Evolutionary conservation across 2,329 filamentous ascomycete genomes (phyloP).

Genomic region (Sclerotiophoma versabilis): DNA sequence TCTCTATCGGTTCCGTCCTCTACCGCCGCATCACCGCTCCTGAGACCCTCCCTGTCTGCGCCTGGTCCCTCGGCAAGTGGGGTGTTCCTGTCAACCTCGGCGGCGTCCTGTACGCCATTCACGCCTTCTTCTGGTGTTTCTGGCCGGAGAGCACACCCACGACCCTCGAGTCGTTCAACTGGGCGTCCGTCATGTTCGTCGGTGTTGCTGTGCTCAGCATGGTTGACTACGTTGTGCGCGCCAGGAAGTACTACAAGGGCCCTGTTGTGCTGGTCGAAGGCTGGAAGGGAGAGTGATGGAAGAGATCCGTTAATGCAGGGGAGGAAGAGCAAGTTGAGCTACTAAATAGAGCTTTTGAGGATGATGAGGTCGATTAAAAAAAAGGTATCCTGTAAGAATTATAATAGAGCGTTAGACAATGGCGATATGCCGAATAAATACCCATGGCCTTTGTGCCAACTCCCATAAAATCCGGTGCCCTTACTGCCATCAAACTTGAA

Average conservation of each 20-base stretch:
- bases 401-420: slow-evolving; percentile 3
- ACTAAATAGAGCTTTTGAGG: background rate
- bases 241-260: slow-evolving; percentile 43
- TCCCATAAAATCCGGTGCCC: background rate
- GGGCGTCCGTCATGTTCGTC: slow-evolving; percentile 47
- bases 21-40: slow-evolving; percentile 49
- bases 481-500: background rate
- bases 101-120: slow-evolving; percentile 45
- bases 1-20: slow-evolving; percentile 52
- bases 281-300: slow-evolving; percentile 32
- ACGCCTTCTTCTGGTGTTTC: slow-evolving; percentile 53
- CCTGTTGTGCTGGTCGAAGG: slow-evolving; percentile 40
- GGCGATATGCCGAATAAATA: slow-evolving; percentile 3
- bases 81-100: slow-evolving; percentile 49
- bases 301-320: background rate
- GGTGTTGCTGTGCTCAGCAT: slow-evolving; percentile 35
- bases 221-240: slow-evolving; percentile 41
- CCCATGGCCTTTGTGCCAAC: slow-evolving; percentile 8
- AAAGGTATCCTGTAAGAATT: slow-evolving; percentile 9
- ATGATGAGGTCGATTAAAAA: background rate
- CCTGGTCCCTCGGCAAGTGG: slow-evolving; percentile 50
- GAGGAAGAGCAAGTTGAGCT: slow-evolving; percentile 5
- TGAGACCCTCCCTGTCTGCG: slow-evolving; percentile 46
- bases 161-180: slow-evolving; percentile 41
- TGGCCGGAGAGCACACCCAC: slow-evolving; percentile 47